Percentiles rank a stretch among this genome's conserved stretches.
These are phyloP conservation scores for Teunomyces cretensis DNA, from an alignment of 805 yeast species.

Conservation along the genomic window DNA sequence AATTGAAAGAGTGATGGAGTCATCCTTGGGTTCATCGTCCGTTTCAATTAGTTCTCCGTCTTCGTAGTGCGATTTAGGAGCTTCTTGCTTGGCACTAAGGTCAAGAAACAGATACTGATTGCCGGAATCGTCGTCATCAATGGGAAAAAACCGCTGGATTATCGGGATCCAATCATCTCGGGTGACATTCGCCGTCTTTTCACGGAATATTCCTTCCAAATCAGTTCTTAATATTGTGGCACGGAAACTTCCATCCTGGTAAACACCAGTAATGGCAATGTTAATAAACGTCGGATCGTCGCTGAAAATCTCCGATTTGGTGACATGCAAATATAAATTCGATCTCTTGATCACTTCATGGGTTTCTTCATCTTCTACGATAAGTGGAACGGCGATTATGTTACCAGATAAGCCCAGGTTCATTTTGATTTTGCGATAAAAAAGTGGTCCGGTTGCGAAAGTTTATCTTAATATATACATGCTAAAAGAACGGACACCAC, in stretches of 20 bases:
- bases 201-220: not conserved
- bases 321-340: slow-evolving; percentile 17
- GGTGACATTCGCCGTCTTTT: slow-evolving; percentile 7
- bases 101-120: not conserved
- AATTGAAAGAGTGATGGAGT: slow-evolving; percentile 8
- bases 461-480: not conserved
- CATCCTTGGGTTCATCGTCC: slow-evolving; percentile 13
- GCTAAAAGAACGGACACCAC: slow-evolving; percentile 71
- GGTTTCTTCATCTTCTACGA: slow-evolving; percentile 16
- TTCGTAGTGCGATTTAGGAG: slow-evolving; percentile 6
- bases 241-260: slow-evolving; percentile 23
- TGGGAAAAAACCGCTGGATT: slow-evolving; percentile 17
- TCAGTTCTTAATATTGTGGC: slow-evolving; percentile 10
- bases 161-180: slow-evolving; percentile 19
- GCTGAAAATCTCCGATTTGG: slow-evolving; percentile 6
- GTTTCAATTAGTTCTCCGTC: slow-evolving; percentile 3
- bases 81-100: slow-evolving; percentile 1
- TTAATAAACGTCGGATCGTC: slow-evolving; percentile 10
- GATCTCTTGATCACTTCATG: slow-evolving; percentile 13
- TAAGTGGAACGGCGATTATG: slow-evolving; percentile 13
- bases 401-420: slow-evolving; percentile 3
- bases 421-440: slow-evolving; percentile 1
- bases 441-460: slow-evolving; percentile 2
- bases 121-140: slow-evolving; percentile 9
- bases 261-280: slow-evolving; percentile 16